phyloP scores from a whole-genome alignment of 164 flowering plant species.

The Cinnamomum micranthum region DNA sequence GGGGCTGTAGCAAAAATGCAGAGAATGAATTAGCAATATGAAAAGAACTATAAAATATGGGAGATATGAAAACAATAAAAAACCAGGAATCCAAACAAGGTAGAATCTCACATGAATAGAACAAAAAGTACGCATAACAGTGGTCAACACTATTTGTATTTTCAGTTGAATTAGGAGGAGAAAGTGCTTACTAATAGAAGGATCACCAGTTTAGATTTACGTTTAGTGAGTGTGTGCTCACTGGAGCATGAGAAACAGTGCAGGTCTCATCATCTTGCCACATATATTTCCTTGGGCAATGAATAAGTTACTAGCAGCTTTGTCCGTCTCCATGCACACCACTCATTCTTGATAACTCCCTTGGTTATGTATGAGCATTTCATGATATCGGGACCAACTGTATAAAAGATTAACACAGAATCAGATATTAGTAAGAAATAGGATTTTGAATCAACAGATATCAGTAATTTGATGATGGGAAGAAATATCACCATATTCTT shows the following conservation, averaged over 20 bases:
- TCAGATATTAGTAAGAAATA: background rate
- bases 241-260: constrained; percentile 19
- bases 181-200: constrained; percentile 45
- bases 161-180: constrained; percentile 4
- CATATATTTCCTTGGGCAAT: constrained; percentile 38
- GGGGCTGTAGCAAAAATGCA: constrained; percentile 55
- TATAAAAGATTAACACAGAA: constrained; percentile 24
- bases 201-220: constrained; percentile 16
- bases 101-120: background rate
- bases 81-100: background rate
- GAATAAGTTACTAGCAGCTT: constrained; percentile 22
- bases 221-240: constrained; percentile 18
- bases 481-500: constrained; percentile 70
- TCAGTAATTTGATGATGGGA: constrained; percentile 1
- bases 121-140: no score
- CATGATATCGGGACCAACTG: constrained; percentile 92
- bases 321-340: constrained; percentile 19
- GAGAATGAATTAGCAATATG: background rate
- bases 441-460: background rate
- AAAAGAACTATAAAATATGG: background rate
- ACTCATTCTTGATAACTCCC: constrained; percentile 23
- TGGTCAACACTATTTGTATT: no score
- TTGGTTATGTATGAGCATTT: constrained; percentile 37
- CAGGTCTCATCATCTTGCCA: constrained; percentile 37
- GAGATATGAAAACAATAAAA: background rate